Evolutionary conservation across 768 basidiomycete species (phyloP).

Genomic region (Pisolithus microcarpus): DNA sequence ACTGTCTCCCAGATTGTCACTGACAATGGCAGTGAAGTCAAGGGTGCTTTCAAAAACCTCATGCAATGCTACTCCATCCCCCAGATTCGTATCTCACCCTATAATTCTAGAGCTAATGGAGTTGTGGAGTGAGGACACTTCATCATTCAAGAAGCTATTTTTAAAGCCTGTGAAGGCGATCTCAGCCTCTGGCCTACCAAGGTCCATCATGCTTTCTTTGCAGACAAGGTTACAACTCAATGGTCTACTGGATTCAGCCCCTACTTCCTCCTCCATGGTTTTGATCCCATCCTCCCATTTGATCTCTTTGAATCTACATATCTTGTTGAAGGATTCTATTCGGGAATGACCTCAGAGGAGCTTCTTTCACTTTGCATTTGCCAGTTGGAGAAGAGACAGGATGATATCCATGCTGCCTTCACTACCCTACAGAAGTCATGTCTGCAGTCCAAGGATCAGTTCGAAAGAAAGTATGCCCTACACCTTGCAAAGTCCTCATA

Average conservation of each 20-base stretch:
- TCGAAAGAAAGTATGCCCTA: no score
- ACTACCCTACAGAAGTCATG: no score
- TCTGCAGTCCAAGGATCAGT: no score
- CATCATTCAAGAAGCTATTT: constrained; percentile 24
- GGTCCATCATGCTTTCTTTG: constrained; percentile 17
- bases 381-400: constrained; percentile 16
- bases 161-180: constrained; percentile 19
- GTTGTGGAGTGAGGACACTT: constrained; percentile 31
- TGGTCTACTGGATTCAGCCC: constrained; percentile 16
- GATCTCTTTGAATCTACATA: constrained; percentile 28
- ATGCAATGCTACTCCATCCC: neutral
- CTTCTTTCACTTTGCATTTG: constrained; percentile 16
- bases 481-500: no score
- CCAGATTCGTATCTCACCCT: constrained; percentile 18
- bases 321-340: constrained; percentile 11
- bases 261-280: constrained; percentile 21
- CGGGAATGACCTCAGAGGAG: constrained; percentile 11
- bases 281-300: constrained; percentile 17
- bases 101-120: constrained; percentile 32
- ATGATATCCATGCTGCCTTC: no score
- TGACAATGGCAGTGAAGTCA: neutral
- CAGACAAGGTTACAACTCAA: constrained; percentile 17
- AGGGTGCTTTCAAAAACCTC: neutral
- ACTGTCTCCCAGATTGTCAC: neutral
- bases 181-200: constrained; percentile 16